Base-by-base conservation (phyloP, 345 rosid genomes). In the Syzygium aqueum region DNA sequence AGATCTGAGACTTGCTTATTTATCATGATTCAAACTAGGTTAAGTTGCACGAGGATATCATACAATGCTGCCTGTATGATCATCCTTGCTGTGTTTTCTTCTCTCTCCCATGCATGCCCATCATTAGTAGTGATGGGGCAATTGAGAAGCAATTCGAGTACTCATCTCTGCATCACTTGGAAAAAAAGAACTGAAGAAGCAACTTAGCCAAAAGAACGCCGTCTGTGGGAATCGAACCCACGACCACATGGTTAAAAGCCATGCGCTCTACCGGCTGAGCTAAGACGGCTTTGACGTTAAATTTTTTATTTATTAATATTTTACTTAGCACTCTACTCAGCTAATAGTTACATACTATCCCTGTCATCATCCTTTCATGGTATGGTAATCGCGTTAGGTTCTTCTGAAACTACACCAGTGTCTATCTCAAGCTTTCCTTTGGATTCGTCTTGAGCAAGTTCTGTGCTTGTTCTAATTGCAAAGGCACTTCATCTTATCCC, bases 201-300 rank as follows among this genome's bases (percentile, higher is more conserved):
- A 19, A 14, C 53, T 13, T 12, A 33, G 37, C 37, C 37, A 2
- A 28, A n/a, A 11, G 1, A 53, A 17, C 95, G 96, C 95, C 95
- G 94, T 89, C 95, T 93, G 94, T 93, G 93, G 95, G 94, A 90
- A 90, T 93, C 95, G 96, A 95, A 94, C 95, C 94, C 96, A 90
- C 94, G 95, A 91, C 95, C 94, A 93, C 96, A 89, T 91, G 94
- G 93, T 95, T 93, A 94, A 94, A 95, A 95, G 95, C 94, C 96
- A 94, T 89, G 94, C 95, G 96, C 95, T 95, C 95, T 95, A 93
- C 95, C 95, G 46, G 89, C 95, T 95, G 94, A 95, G 97, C 95
- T 92, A 95, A 94, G 94, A 89, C 92, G 95, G 95, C 93, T 43
- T 25, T 0, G 1, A 1, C 9, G 1, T 0, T 14, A 17, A 3